Evolutionary conservation across 2,329 filamentous ascomycete genomes (phyloP), one percentile per base, ranked within the genome.

Genomic region (Thielaviopsis ethacetica): DNA sequence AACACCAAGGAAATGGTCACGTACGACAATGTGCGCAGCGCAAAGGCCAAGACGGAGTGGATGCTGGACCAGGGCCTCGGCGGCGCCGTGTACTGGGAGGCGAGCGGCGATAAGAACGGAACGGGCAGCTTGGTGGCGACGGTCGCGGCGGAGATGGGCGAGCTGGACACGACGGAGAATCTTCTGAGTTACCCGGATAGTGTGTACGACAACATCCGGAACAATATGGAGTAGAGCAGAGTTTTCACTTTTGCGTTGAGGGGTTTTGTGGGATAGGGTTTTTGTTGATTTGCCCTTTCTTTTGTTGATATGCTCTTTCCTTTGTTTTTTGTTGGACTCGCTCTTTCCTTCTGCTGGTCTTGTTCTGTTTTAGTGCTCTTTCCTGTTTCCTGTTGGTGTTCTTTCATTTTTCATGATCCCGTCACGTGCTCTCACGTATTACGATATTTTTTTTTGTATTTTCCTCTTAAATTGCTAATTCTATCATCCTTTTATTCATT

Each of bases 31-130:
- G 73, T 80, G 0, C 68, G 71, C 34, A 81, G 83, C 62, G 80
- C 79, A 0, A 68, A 67, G 27, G 67, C 72, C 63, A 94, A 93
- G 73, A 78, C 78, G 0, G 67, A 73, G 9, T 93, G 84, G 66
- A 75, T 93, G 63, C 71, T 73, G 64, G 65, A 72, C 22, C 74
- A 75, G 57, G 73, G 78, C 0, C 76, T 94, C 1, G 88, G 85
- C 1, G 88, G 88, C 13, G 83, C 80, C 0, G 87, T 93, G 75
- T 94, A 86, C 78, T 95, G 88, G 88, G 88, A 94, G 70, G 84
- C 81, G 10, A 85, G 81, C 63, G 83, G 81, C 13, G 88, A 94
- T 65, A 72, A 69, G 63, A 64, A 62, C 0, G 77, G 73, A 34
- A 66, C 65, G 1, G 62, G 65, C 21, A 89, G 85, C 65, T 71